Evolutionary conservation across 1,284 basidiomycete species (phyloP).

Genomic region (Apiotrichum brassicae): DNA sequence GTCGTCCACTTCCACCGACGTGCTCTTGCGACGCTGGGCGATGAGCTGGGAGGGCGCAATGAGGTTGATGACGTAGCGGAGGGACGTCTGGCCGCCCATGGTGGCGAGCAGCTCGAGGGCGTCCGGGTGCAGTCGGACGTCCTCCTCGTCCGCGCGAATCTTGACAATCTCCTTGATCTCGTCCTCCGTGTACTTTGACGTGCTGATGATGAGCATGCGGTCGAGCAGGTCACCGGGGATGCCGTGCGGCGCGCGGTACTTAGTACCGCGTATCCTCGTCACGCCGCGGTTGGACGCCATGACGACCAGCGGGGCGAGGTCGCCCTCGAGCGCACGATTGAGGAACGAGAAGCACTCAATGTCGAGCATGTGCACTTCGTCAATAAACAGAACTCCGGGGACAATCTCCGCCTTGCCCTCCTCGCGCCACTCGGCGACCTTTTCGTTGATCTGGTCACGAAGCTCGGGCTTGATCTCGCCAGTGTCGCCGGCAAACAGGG

Average conservation of each 20-base stretch:
- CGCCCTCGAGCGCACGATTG: constrained; percentile 90
- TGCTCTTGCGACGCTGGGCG: constrained; percentile 72
- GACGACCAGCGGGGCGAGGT: constrained; percentile 89
- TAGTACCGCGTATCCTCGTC: constrained; percentile 90
- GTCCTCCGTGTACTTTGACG: constrained; percentile 74
- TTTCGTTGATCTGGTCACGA: constrained; percentile 91
- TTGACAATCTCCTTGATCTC: constrained; percentile 88
- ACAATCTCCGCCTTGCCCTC: constrained; percentile 98
- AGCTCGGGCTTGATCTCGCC: constrained; percentile 98
- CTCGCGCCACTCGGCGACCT: constrained; percentile 96
- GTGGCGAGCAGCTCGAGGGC: constrained; percentile 72
- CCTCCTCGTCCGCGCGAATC: constrained; percentile 92
- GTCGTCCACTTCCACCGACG: constrained; percentile 71
- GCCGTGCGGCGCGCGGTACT: constrained; percentile 88
- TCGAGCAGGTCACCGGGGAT: constrained; percentile 92
- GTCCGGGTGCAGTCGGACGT: constrained; percentile 72
- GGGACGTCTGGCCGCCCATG: constrained; percentile 78
- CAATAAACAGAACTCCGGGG: constrained; percentile 88
- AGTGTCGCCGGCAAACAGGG: constrained; percentile 75
- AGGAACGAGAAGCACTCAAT: constrained; percentile 99
- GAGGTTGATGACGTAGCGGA: constrained; percentile 84
- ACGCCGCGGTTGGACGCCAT: constrained; percentile 98
- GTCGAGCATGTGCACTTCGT: constrained; percentile 98
- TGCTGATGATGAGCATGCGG: constrained; percentile 90
- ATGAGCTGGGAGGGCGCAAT: constrained; percentile 84